phyloP scores from a whole-genome alignment of 2,329 filamentous ascomycete species.

The Aspergillus pseudoterreus region DNA sequence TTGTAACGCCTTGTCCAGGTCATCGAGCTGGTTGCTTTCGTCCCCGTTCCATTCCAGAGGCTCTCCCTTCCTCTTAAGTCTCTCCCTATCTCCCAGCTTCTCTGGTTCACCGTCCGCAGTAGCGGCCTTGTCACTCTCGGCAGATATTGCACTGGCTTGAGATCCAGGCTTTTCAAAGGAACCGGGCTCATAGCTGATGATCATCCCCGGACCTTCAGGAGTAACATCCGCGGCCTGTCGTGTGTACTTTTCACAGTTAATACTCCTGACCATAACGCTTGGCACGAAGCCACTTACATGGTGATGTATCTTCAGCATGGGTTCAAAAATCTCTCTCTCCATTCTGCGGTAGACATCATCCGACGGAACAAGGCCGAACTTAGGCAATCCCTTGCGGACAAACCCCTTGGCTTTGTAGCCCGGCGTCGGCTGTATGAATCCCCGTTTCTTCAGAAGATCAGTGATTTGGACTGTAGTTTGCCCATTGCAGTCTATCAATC shows the following conservation, averaged over 20 bases:
- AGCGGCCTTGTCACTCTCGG: not conserved
- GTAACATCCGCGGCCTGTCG: not conserved
- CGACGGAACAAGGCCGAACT: conserved; percentile 20
- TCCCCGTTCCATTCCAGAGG: too few species aligned
- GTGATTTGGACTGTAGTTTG: conserved; percentile 27
- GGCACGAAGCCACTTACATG: conserved; percentile 20
- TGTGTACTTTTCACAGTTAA: conserved; percentile 2
- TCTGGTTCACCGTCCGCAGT: not conserved
- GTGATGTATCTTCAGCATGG: conserved; percentile 30
- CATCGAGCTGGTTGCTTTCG: not conserved
- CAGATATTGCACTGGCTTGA: not conserved
- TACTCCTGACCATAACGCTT: not conserved
- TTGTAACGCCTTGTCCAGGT: not conserved
- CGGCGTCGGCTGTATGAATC: conserved; percentile 24
- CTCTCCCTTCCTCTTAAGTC: not conserved
- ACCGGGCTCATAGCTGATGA: not conserved
- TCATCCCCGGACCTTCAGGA: not conserved
- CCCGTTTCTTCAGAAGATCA: conserved; percentile 24
- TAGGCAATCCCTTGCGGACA: conserved; percentile 25
- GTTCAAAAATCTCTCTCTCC: conserved; percentile 27
- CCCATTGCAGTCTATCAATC: conserved; percentile 26
- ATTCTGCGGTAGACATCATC: conserved; percentile 18
- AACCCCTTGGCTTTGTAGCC: conserved; percentile 31
- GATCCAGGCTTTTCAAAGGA: not conserved
- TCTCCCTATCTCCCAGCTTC: not conserved